Conservation (phyloP, 1,284 basidiomycete genomes). For the Ustilago esculenta region DNA sequence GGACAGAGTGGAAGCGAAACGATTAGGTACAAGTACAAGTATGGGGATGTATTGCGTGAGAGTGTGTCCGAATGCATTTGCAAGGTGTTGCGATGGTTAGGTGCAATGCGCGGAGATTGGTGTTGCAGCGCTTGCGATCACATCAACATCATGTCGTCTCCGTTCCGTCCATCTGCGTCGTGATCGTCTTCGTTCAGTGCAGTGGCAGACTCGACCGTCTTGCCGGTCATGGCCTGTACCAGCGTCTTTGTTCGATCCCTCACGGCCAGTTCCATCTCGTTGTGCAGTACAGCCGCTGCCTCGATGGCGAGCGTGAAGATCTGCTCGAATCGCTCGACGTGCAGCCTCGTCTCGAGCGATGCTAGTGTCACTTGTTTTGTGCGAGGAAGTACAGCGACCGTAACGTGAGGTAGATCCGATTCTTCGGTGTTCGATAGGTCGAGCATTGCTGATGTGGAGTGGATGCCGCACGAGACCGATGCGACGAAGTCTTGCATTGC, state of each 20-base stretch:
- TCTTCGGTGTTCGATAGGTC: constrained; percentile 91
- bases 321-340: constrained; percentile 90
- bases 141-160: constrained; percentile 27
- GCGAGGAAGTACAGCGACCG: constrained; percentile 85
- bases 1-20: too few species aligned
- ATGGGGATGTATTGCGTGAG: too few species aligned
- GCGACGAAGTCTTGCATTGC: constrained; percentile 88
- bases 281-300: constrained; percentile 80
- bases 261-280: constrained; percentile 83
- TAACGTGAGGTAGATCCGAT: constrained; percentile 84
- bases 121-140: constrained; percentile 1
- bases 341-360: constrained; percentile 91
- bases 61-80: too few species aligned
- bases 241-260: constrained; percentile 75
- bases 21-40: constrained; percentile 26
- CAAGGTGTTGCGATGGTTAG: too few species aligned
- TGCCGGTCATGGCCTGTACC: constrained; percentile 68
- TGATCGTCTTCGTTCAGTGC: constrained; percentile 4
- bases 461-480: constrained; percentile 73
- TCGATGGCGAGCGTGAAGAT: constrained; percentile 82
- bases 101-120: too few species aligned
- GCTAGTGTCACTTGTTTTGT: constrained; percentile 84
- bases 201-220: constrained; percentile 19
- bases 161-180: constrained; percentile 4
- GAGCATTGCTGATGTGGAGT: constrained; percentile 74